Base-by-base conservation (phyloP, 352 stramenopile genomes). In the Pythium apleroticum region DNA sequence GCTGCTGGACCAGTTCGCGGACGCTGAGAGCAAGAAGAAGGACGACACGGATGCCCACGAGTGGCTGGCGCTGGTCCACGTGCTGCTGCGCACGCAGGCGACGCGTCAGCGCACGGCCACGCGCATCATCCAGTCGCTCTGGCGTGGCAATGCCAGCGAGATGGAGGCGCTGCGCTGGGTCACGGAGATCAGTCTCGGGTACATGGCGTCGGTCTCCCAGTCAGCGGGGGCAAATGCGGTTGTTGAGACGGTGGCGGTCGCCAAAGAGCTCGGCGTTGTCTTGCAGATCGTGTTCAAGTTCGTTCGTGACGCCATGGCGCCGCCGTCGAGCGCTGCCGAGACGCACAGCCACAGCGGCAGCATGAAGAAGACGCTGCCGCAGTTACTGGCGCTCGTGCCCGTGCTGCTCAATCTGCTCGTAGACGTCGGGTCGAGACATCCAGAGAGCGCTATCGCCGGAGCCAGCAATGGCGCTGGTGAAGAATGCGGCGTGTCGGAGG, bases 151-250 rank as follows among this genome's bases (percentile, higher is more conserved):
- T 19, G 62, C 71, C 27, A 93, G 76, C 52, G 86, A 95, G 48
- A 67, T 92, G 41, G 81, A 90, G 65, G 76, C 74, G 46, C 86
- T 87, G 74, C 82, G 90, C 62, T 88, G 88, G 69, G 72, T 93
- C 49, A 87, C 84, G 1, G 86, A 95, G 70, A 75, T 95, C 24
- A 86, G 71, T 37, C 55, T 93, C 43, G 81, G 71, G 46, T 95
- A 92, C 61, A 72, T 86, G 30, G 66, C 67, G 19, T 78, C 72
- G 2, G 28, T 84, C 11, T 75, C 90, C 27, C 43, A 50, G 8
- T 2, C 43, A 2, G 5, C 43, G n/a, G 20, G 19, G 2, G 5
- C n/a, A 3, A 19, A 50, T 6, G 22, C 9, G 10, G 20, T 20
- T 9, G 11, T 50, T 6, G 43, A 50, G 43, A 15, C 43, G n/a